Evolutionary conservation across 2,329 filamentous ascomycete species (phyloP).

Genomic region (Bimuria novae-zelandiae): DNA sequence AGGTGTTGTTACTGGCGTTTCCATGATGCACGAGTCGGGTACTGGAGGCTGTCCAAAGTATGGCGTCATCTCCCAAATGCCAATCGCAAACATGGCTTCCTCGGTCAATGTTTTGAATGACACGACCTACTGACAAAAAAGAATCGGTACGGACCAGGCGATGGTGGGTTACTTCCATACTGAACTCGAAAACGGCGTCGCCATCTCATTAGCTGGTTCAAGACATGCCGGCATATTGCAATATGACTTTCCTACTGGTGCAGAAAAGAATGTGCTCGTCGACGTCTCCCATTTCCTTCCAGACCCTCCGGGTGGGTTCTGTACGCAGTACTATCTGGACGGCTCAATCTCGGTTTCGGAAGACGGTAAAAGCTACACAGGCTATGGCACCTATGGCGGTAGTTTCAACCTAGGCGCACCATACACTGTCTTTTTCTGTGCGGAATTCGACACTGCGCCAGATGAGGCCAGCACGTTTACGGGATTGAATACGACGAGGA

Average conservation of each 20-base stretch:
- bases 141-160: conserved; percentile 47
- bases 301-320: conserved; percentile 23
- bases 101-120: conserved; percentile 48
- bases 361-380: conserved; percentile 28
- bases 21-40: conserved; percentile 44
- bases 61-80: conserved; percentile 63
- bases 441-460: conserved; percentile 31
- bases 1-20: conserved; percentile 42
- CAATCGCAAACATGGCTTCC: conserved; percentile 48
- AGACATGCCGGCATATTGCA: conserved; percentile 63
- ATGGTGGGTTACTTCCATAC: conserved; percentile 67
- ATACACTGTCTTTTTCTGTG: conserved; percentile 35
- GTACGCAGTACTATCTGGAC: conserved; percentile 30
- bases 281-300: conserved; percentile 51
- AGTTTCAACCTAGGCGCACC: conserved; percentile 41
- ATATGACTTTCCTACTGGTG: conserved; percentile 57
- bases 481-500: conserved; percentile 47
- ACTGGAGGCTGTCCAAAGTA: conserved; percentile 74
- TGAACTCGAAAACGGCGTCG: conserved; percentile 59
- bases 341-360: conserved; percentile 25
- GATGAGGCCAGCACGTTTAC: conserved; percentile 50
- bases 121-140: conserved; percentile 45
- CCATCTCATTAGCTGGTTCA: conserved; percentile 62
- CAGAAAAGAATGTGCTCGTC: conserved; percentile 48
- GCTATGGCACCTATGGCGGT: conserved; percentile 30